A percentile compares a stretch with the other conserved stretches of the same genome.
Conservation (phyloP, 1,139 yeast genomes). For the Hyphopichia wangnamkhiaoensis region DNA sequence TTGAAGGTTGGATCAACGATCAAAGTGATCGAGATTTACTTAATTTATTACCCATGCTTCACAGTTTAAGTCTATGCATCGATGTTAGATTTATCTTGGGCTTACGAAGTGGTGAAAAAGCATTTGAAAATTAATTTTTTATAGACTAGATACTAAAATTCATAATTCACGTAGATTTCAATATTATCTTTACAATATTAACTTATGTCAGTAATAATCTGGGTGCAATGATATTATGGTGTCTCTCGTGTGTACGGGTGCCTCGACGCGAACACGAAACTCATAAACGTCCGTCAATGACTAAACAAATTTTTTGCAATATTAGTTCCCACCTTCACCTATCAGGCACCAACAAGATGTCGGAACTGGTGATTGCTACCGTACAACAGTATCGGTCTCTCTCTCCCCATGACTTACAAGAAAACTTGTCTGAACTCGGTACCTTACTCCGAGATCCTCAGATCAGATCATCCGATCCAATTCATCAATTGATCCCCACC, state of each 20-base stretch:
- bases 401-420: not conserved
- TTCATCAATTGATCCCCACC: constrained; percentile 1
- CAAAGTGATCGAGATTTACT: constrained; percentile 83
- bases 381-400: not conserved
- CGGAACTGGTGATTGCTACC: not conserved
- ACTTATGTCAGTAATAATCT: no score
- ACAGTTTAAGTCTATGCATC: constrained; percentile 74
- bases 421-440: constrained; percentile 2
- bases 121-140: constrained; percentile 45
- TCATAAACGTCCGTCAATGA: no score
- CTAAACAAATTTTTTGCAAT: no score
- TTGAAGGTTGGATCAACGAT: constrained; percentile 98
- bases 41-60: constrained; percentile 76
- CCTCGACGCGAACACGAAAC: no score
- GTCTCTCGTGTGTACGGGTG: no score
- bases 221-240: no score
- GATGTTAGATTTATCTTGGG: constrained; percentile 86
- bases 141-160: no score
- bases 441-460: constrained; percentile 2
- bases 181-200: no score
- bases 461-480: not conserved
- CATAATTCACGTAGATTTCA: no score
- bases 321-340: no score
- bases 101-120: constrained; percentile 73
- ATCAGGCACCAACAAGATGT: no score